Base-by-base conservation (phyloP, 2,329 filamentous ascomycete species). In the Nemania abortiva region DNA sequence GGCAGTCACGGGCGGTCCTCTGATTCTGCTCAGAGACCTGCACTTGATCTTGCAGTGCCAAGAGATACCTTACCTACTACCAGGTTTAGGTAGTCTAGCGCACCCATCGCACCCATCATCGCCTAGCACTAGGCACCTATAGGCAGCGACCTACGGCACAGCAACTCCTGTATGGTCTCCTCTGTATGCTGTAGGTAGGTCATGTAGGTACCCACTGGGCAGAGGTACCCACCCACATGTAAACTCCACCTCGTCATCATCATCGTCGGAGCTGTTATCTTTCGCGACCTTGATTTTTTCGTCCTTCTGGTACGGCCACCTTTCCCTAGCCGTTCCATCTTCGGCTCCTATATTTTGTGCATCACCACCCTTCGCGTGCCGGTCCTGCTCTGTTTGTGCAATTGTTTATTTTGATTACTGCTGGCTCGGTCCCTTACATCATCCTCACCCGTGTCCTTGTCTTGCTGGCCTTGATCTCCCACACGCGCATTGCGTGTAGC, bases 181-280 rank as follows among this genome's bases (percentile, higher is more conserved):
- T 27, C 27, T 3, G 9, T 52, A 9, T 9, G 39, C 18, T 45
- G 45, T 9, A 20, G 6, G 2, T 20, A 6, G 42, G 15, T 37
- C 7, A 37, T 37, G 34, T 37, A 37, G 7, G 34, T 37, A 9
- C 34, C 11, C 7, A 37, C 11, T 4, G 11, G 34, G 34, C 31
- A 24, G 31, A 18, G 24, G 58, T 54, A 39, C 50, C 55, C 61
- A 55, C 56, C 34, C 57, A 60, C 61, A 59, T 62, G 52, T 50
- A 63, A 63, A 56, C 54, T 67, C 59, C 64, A 70, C 63, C 53
- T 69, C 63, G 66, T 56, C 65, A 70, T 68, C 60, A 67, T 67
- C 65, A 65, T 67, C 64, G 52, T 65, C 57, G 55, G 29, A 65
- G 52, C 63, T 69, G 53, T 69, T 66, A 63, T 70, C n/a, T 60